Evolutionary conservation across 345 rosid species (phyloP).

Genomic region (Gossypium mustelinum): DNA sequence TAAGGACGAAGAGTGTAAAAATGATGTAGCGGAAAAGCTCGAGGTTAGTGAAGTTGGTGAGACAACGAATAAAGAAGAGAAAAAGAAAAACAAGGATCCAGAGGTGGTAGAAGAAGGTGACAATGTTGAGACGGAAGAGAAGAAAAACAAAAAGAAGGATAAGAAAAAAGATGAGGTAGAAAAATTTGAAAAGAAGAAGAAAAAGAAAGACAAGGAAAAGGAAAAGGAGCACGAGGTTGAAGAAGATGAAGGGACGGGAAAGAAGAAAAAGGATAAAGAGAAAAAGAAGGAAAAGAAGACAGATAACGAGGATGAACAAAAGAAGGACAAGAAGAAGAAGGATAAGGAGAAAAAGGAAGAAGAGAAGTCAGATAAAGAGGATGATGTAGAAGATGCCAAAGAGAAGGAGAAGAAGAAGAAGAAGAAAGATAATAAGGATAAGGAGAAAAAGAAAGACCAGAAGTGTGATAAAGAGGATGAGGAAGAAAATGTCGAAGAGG

Average conservation of each 20-base stretch:
- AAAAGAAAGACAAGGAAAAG: constrained; percentile 10
- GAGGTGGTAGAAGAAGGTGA: too few species aligned
- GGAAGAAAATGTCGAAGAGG: background rate
- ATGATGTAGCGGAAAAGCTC: too few species aligned
- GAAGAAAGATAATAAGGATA: background rate
- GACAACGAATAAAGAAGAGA: background rate
- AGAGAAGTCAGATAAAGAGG: background rate
- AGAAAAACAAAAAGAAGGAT: background rate
- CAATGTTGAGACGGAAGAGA: background rate
- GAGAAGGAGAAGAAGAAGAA: background rate
- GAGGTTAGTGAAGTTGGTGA: too few species aligned
- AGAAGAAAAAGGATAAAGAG: background rate
- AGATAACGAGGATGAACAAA: background rate
- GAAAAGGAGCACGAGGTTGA: background rate
- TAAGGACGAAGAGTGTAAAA: background rate
- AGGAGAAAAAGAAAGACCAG: too few species aligned
- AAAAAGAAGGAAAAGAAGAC: background rate
- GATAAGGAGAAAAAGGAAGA: constrained; percentile 9
- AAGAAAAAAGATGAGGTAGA: too few species aligned
- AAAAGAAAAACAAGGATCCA: background rate
- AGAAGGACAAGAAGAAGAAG: constrained; percentile 2
- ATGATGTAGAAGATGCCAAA: background rate
- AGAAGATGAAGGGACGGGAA: background rate
- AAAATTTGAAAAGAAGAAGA: background rate
- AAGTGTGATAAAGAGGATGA: background rate